phyloP scores from a whole-genome alignment of 352 stramenopile genomes.

The Phytophthora quininea region DNA sequence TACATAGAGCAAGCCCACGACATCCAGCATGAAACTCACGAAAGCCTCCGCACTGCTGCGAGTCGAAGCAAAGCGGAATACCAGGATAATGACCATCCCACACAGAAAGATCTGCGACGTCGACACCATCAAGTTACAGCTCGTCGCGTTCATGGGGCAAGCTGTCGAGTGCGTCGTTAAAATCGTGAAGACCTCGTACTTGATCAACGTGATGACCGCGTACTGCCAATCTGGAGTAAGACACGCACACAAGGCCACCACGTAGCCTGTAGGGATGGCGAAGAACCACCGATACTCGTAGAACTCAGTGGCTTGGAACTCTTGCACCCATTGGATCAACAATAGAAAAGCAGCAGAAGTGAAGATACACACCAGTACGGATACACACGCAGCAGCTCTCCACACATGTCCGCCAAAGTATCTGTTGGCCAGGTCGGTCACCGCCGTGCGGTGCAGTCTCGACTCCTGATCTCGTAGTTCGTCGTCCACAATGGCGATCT shows the following conservation, averaged over 20 bases:
- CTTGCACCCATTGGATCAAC: constrained; percentile 34
- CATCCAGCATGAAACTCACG: constrained; percentile 57
- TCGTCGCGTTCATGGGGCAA: constrained; percentile 59
- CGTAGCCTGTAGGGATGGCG: constrained; percentile 35
- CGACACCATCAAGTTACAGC: constrained; percentile 38
- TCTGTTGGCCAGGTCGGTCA: constrained; percentile 20
- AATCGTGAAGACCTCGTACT: constrained; percentile 51
- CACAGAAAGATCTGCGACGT: constrained; percentile 42
- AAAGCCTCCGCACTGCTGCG: constrained; percentile 29
- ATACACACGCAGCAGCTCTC: constrained; percentile 42
- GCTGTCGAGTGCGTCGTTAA: constrained; percentile 56
- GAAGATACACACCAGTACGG: constrained; percentile 30
- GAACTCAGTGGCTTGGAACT: constrained; percentile 52
- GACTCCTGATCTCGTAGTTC: constrained; percentile 33
- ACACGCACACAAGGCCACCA: constrained; percentile 47
- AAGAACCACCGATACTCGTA: constrained; percentile 53
- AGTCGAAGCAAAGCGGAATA: constrained; percentile 48
- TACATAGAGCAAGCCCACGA: constrained; percentile 61
- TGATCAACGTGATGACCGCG: constrained; percentile 42
- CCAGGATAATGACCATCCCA: constrained; percentile 42
- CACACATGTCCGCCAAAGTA: constrained; percentile 44
- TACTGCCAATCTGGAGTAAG: constrained; percentile 54
- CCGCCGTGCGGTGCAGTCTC: constrained; percentile 29
- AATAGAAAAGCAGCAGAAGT: constrained; percentile 39
- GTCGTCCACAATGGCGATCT: constrained; percentile 33